phyloP scores from a whole-genome alignment of 768 basidiomycete species.

The Leccinum barrowsii region DNA sequence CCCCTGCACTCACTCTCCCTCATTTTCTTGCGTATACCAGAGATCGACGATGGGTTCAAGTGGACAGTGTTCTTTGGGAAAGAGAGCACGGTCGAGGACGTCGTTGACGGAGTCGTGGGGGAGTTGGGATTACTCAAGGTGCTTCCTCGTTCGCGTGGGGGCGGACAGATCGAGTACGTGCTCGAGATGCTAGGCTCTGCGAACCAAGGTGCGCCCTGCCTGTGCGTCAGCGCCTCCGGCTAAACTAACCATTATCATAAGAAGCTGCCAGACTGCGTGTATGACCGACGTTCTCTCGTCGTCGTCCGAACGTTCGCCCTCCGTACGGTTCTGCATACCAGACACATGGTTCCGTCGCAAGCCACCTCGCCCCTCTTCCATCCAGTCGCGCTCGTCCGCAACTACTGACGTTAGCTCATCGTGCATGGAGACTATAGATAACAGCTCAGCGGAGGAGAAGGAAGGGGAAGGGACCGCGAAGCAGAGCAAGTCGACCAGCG shows the following conservation, averaged over 20 bases:
- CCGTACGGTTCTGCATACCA: conserved; percentile 65
- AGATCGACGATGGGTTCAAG: conserved; percentile 69
- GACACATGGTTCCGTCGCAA: conserved; percentile 79
- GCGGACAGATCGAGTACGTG: conserved; percentile 61
- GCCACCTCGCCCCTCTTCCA: conserved; percentile 49
- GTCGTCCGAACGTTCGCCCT: conserved; percentile 10
- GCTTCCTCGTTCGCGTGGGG: conserved; percentile 65
- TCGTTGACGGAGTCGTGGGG: conserved; percentile 48
- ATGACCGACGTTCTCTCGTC: conserved; percentile 16
- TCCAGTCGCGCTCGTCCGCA: conserved; percentile 49
- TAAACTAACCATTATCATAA: not conserved
- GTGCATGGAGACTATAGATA: not conserved
- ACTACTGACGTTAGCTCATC: conserved; percentile 39
- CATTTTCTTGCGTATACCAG: conserved; percentile 65
- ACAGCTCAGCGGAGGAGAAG: conserved; percentile 30
- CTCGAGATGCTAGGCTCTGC: conserved; percentile 56
- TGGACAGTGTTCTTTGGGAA: conserved; percentile 66
- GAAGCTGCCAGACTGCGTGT: conserved; percentile 14
- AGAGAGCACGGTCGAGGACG: conserved; percentile 50
- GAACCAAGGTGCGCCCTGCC: conserved; percentile 44
- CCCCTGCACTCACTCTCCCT: conserved; percentile 37
- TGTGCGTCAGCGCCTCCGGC: not conserved
- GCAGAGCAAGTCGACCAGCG: conserved; percentile 32
- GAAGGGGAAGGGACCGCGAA: conserved; percentile 63
- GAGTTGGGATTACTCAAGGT: conserved; percentile 70